Evolutionary conservation across 2,329 filamentous ascomycete genomes (phyloP).

Genomic region (Colletotrichum noveboracense): DNA sequence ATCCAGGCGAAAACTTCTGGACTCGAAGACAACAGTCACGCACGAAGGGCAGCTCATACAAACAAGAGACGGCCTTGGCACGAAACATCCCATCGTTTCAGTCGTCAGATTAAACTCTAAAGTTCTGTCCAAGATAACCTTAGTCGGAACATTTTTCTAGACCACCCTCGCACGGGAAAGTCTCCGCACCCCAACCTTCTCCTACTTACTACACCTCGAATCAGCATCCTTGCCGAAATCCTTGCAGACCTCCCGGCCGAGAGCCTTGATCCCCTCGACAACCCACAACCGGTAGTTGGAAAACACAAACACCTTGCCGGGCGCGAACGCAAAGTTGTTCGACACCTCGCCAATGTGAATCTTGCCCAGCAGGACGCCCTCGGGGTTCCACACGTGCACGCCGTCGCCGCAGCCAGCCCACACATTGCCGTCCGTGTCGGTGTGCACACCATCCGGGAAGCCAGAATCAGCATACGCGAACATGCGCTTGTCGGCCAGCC

Average conservation of each 20-base stretch:
- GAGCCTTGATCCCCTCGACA: slow-evolving; percentile 17
- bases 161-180: neutral
- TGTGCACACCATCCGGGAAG: slow-evolving; percentile 52
- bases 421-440: slow-evolving; percentile 51
- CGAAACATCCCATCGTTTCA: neutral
- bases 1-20: accelerated
- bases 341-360: slow-evolving; percentile 45
- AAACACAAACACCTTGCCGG: slow-evolving; percentile 48
- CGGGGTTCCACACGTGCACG: slow-evolving; percentile 51
- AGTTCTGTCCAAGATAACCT: neutral
- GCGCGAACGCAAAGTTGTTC: slow-evolving; percentile 54
- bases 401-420: slow-evolving; percentile 55
- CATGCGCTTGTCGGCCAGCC: slow-evolving; percentile 45
- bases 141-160: neutral
- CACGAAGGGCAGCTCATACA: neutral
- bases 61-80: neutral
- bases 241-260: slow-evolving; percentile 26
- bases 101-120: neutral
- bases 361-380: slow-evolving; percentile 50
- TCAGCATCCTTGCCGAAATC: slow-evolving; percentile 24
- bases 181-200: neutral
- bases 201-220: neutral
- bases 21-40: neutral
- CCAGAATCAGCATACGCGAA: slow-evolving; percentile 55
- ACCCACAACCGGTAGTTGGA: slow-evolving; percentile 50